These are phyloP conservation scores for Macrophomina tecta DNA, from an alignment of 2,329 filamentous ascomycete genomes.

Conservation along the genomic window DNA sequence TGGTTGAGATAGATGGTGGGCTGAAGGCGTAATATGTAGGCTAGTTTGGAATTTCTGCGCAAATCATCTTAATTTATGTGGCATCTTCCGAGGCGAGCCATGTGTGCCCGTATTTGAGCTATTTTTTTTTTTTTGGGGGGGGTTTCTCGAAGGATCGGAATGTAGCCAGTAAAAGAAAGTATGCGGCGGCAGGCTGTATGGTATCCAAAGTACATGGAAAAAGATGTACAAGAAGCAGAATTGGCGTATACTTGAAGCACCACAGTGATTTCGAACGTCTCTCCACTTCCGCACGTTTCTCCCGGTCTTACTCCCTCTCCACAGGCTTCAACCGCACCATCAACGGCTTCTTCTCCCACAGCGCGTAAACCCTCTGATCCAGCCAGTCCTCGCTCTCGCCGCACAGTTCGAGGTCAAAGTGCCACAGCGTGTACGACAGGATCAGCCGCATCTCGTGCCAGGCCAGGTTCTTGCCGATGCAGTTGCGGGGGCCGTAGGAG, in stretches of 20 bases:
- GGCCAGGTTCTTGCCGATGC: constrained; percentile 45
- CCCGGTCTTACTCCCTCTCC: constrained; percentile 1
- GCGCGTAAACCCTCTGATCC: constrained; percentile 39
- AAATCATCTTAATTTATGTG: too few species aligned
- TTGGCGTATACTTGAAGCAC: neutral
- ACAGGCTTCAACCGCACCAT: constrained; percentile 37
- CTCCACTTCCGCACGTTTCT: neutral
- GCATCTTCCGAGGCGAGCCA: too few species aligned
- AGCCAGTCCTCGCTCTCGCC: constrained; percentile 46
- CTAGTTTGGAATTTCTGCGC: neutral
- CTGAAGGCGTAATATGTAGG: constrained; percentile 19
- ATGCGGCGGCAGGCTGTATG: neutral
- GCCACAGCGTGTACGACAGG: constrained; percentile 47
- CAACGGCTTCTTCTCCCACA: constrained; percentile 43
- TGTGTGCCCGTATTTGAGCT: too few species aligned
- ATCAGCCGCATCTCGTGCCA: constrained; percentile 47
- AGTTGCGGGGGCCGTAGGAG: constrained; percentile 38
- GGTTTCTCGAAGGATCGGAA: too few species aligned
- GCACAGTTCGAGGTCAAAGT: constrained; percentile 47
- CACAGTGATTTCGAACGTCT: neutral
- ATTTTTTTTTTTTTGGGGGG: too few species aligned
- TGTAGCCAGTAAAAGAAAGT: neutral
- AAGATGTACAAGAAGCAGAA: neutral
- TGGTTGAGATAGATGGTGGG: constrained; percentile 57
- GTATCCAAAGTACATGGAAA: constrained; percentile 3